Base-by-base conservation (phyloP, 352 stramenopile species). In the Pythium brachiatum region DNA sequence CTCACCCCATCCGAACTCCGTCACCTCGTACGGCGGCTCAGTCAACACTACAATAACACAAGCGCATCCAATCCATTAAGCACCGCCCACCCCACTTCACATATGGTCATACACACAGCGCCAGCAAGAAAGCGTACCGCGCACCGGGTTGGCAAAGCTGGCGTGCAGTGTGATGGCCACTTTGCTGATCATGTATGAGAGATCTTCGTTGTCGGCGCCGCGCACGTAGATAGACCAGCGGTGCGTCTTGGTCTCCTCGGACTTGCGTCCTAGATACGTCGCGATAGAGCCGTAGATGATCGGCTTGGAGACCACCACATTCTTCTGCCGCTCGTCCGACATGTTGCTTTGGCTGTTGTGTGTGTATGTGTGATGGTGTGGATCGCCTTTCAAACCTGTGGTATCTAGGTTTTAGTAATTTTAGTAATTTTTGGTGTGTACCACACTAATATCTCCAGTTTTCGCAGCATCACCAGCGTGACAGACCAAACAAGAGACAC, bases 131-230 rank as follows among this genome's bases (percentile, higher is more conserved):
- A 38, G n/a, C n/a, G n/a, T 63, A 93, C 86, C 87, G 57, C 95
- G 74, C 6, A 97, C 92, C 20, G 95, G 94, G 70, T 98, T 96
- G 7, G 91, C 78, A 74, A 99, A 99, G 65, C 89, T 98, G 12
- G 93, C 89, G 77, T 99, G 96, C 27, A 99, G 74, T 61, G 92
- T 97, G 76, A 99, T 99, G 39, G 98, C 86, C n/a, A 98, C 94
- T 79, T 99, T 98, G 62, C 81, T 88, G 71, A 99, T 87, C 71
- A 97, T 96, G 62, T 92, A 89, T 25, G 81, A 96, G 16, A 99
- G 76, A 74, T 99, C 95, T 72, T 98, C 94, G 34, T 96, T 85
- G 61, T 98, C 87, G 34, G 90, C 85, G 53, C 93, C 94, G 55
- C 96, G 88, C 32, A 99, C 68, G 70, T 97, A 98, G 62, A 98